Percentiles rank a stretch among this genome's conserved stretches.
Evolutionary conservation across 2,329 filamentous ascomycete genomes (phyloP).

Genomic region (Alternaria arborescens): DNA sequence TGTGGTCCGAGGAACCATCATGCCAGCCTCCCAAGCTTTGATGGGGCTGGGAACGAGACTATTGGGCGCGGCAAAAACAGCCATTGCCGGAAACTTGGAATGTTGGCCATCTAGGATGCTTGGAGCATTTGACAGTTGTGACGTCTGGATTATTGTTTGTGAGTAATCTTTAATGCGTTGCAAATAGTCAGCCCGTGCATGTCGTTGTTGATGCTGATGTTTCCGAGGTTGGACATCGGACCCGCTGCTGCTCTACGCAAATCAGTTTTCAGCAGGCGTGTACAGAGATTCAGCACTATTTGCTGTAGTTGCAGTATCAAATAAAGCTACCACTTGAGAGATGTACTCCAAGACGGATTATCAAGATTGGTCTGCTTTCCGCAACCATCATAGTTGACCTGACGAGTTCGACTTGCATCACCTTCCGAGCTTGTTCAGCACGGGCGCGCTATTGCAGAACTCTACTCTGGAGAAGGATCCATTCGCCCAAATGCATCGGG

Average conservation of each 20-base stretch:
- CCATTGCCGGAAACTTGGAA: slow-evolving; percentile 7
- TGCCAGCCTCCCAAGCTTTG: slow-evolving; percentile 8
- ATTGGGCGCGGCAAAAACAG: slow-evolving; percentile 15
- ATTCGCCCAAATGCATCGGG: slow-evolving; percentile 9
- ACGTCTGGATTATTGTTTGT: slow-evolving; percentile 4
- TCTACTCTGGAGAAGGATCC: not conserved
- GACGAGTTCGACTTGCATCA: not conserved
- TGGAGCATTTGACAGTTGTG: slow-evolving; percentile 1
- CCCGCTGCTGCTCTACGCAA: not conserved
- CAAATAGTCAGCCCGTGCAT: not conserved
- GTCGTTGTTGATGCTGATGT: not conserved
- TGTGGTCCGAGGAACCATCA: slow-evolving; percentile 14
- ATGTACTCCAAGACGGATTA: not conserved
- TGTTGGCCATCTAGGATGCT: not conserved
- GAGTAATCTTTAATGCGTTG: not conserved
- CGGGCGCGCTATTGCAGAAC: not conserved
- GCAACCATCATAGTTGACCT: not conserved
- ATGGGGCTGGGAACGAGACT: slow-evolving; percentile 13
- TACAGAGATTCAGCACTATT: not conserved
- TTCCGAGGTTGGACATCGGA: not conserved
- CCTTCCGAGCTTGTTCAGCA: not conserved
- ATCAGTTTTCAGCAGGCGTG: not conserved
- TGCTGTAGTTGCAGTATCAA: not conserved
- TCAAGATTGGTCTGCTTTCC: not conserved
- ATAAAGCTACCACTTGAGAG: not conserved